phyloP scores from a whole-genome alignment of 139 green algal genomes.

The Pseudopediastrum boryanum region DNA sequence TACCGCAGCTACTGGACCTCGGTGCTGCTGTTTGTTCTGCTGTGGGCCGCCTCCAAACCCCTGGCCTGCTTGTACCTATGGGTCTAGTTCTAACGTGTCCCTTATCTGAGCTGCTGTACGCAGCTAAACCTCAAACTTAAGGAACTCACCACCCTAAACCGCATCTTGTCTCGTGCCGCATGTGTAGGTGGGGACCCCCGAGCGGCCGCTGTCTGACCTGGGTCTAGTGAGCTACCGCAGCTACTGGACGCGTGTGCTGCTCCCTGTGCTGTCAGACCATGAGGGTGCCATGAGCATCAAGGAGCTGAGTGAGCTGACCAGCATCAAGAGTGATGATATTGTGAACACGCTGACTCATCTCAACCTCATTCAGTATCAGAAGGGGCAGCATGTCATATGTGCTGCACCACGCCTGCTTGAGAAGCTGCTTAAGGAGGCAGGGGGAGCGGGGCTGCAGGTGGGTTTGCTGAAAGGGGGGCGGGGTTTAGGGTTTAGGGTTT shows the following conservation, averaged over 20 bases:
- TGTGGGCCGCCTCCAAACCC: too few species aligned
- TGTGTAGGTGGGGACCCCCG: slow-evolving; percentile 89
- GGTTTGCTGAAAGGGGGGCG: slow-evolving; percentile 7
- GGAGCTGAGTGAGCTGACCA: slow-evolving; percentile 91
- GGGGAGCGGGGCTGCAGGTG: slow-evolving; percentile 66
- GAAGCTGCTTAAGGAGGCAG: slow-evolving; percentile 79
- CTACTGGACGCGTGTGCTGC: slow-evolving; percentile 96
- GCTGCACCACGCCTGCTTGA: slow-evolving; percentile 66
- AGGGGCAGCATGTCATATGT: slow-evolving; percentile 76
- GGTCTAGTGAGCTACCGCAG: slow-evolving; percentile 92
- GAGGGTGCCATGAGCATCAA: slow-evolving; percentile 86
- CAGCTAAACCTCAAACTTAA: too few species aligned
- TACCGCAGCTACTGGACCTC: slow-evolving; percentile 98
- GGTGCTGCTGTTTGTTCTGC: slow-evolving; percentile 90
- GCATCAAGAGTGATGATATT: slow-evolving; percentile 98
- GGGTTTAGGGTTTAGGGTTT: not conserved
- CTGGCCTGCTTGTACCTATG: too few species aligned
- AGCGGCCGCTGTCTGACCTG: slow-evolving; percentile 96
- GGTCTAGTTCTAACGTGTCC: too few species aligned
- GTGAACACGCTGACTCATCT: slow-evolving; percentile 87
- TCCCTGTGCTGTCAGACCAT: slow-evolving; percentile 82
- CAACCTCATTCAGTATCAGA: slow-evolving; percentile 80
- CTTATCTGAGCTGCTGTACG: too few species aligned
- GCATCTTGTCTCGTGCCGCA: too few species aligned
- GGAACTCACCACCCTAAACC: too few species aligned